Base-by-base conservation (phyloP, 148 eudicot genomes). In the Chenopodium album region DNA sequence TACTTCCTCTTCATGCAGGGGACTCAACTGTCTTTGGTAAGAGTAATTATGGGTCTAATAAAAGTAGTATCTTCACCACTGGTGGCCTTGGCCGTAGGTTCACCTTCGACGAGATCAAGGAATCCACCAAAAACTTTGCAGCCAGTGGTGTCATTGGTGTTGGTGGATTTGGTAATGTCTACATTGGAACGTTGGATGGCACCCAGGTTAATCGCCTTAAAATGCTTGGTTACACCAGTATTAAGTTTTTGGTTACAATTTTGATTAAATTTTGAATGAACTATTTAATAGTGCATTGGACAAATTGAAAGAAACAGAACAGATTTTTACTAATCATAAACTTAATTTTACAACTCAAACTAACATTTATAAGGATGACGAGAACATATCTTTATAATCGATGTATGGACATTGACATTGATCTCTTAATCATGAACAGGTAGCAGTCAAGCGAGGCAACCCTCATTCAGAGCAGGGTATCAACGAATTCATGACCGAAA, bases 391-490 rank as follows among this genome's bases (percentile, higher is more conserved):
- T 9, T 66, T 13, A 29, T 26, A 14, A 3, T 3, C 22, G 0
- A 5, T 60, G 8, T 14, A 44, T 73, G 22, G 10, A 0, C 13
- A 62, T 20, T 80, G 46, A 81, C 16, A 20, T 29, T 31, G 19
- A 81, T 46, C 32, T 52, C 12, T 34, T 31, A 48, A 68, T 23
- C 17, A 54, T 73, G 22, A 41, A 0, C 80, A 92, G 84, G 93
- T 92, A 0, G 98, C 98, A 1, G 89, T 94, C 1, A 94, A 94
- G 82, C 86, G 98, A 60, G 97, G 94, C 6, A 94, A 94, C 71
- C 98, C 98, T 17, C 93, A 91, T 48, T 94, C 98, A 0, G 98
- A 94, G 79, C 98, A 94, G 80, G 98, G 98, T 20, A 84, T 94
- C 22, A 89, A 92, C 14, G 98, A 92, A 85, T 94, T 94, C 88